Evolutionary conservation across 1,139 yeast species (phyloP).

Genomic region (Sugiyamaella paludigena): DNA sequence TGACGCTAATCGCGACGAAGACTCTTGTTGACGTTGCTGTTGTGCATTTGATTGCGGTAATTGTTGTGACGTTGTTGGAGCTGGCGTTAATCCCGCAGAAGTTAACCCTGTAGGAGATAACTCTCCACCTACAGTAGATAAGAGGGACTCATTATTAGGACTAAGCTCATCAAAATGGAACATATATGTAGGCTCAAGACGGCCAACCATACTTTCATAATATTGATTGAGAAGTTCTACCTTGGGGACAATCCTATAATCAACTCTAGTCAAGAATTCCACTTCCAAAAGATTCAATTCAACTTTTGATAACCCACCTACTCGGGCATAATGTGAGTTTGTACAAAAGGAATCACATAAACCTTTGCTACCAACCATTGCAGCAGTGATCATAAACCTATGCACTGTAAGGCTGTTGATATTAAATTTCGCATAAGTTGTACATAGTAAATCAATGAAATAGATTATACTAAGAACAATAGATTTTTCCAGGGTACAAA

Average conservation of each 20-base stretch:
- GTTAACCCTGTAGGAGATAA: background rate
- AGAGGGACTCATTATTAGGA: background rate
- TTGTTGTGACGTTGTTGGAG: background rate
- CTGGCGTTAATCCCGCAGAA: constrained; percentile 1
- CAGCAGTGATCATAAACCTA: constrained; percentile 83
- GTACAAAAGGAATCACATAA: constrained; percentile 94
- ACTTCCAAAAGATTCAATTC: constrained; percentile 86
- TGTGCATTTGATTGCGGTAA: background rate
- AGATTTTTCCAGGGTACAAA: constrained; percentile 80
- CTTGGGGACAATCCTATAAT: constrained; percentile 68
- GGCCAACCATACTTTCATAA: constrained; percentile 35
- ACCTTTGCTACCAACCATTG: constrained; percentile 88
- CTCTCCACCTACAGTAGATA: background rate
- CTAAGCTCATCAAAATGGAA: constrained; percentile 11
- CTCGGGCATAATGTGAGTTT: constrained; percentile 89
- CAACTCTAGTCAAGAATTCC: constrained; percentile 78
- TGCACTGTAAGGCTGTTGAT: constrained; percentile 91
- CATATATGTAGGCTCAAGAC: constrained; percentile 27
- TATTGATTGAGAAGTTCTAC: constrained; percentile 39
- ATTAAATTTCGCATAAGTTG: constrained; percentile 75
- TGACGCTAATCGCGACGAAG: background rate
- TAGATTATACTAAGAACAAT: constrained; percentile 78
- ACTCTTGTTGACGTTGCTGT: constrained; percentile 2
- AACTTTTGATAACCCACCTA: constrained; percentile 85
- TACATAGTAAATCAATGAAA: constrained; percentile 80